Conservation (phyloP, 129 eudicot species). For the Helianthus annuus region HanXRQr2.0-SUNRISE NC_035442.2:40099085-40099584, state of each 20-base stretch:
- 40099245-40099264: not conserved
- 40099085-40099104: too few species aligned
- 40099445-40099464: slow-evolving; percentile 7
- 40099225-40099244: not conserved
- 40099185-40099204: not conserved
- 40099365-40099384: not conserved
- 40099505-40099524: slow-evolving; percentile 6
- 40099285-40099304: not conserved
- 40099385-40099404: slow-evolving; percentile 24
- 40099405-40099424: slow-evolving; percentile 28
- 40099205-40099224: not conserved
- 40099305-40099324: not conserved
- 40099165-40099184: not conserved
- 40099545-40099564: not conserved
- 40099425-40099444: slow-evolving; percentile 6
- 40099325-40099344: not conserved
- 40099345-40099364: not conserved
- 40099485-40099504: slow-evolving; percentile 16
- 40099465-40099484: slow-evolving; percentile 17
- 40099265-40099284: not conserved
- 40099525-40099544: slow-evolving; percentile 19
- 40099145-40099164: not conserved
- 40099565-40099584: not conserved
- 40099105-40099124: too few species aligned
- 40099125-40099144: not conserved